phyloP scores from a whole-genome alignment of 768 basidiomycete genomes.

The Zangia roseola region DNA sequence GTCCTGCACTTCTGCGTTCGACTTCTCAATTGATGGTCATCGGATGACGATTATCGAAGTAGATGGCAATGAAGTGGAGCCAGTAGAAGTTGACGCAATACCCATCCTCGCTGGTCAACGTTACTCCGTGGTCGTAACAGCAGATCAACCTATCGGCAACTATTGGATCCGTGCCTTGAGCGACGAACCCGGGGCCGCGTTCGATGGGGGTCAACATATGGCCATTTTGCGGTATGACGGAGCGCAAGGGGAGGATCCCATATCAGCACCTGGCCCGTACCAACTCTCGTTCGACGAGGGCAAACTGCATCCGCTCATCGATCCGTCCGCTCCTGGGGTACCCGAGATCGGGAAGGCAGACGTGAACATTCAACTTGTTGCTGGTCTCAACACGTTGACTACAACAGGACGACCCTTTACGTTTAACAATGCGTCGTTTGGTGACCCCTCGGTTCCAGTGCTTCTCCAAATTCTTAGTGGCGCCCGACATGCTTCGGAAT shows the following conservation, averaged over 20 bases:
- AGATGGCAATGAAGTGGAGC: slow-evolving; percentile 41
- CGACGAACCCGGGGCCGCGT: slow-evolving; percentile 28
- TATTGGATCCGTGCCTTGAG: slow-evolving; percentile 51
- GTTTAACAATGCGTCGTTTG: slow-evolving; percentile 31
- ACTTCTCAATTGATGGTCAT: slow-evolving; percentile 43
- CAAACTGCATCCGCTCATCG: slow-evolving; percentile 34
- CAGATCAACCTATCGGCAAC: slow-evolving; percentile 44
- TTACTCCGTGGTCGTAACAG: slow-evolving; percentile 41
- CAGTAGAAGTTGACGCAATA: slow-evolving; percentile 39
- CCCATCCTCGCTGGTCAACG: slow-evolving; percentile 32
- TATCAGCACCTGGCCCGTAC: slow-evolving; percentile 18
- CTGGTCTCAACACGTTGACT: not conserved
- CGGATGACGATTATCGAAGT: slow-evolving; percentile 48
- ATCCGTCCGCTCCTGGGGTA: slow-evolving; percentile 34
- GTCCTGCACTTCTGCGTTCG: slow-evolving; percentile 41
- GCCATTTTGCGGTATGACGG: slow-evolving; percentile 48
- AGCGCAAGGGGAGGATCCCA: slow-evolving; percentile 30
- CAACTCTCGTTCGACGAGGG: slow-evolving; percentile 35
- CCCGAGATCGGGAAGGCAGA: slow-evolving; percentile 38
- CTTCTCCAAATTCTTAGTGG: slow-evolving; percentile 57
- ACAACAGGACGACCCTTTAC: not conserved
- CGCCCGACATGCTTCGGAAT: slow-evolving; percentile 38
- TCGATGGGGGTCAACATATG: slow-evolving; percentile 40
- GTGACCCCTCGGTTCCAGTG: slow-evolving; percentile 44
- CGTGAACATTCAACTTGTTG: slow-evolving; percentile 27